These are phyloP conservation scores for Ulota crispa DNA, from an alignment of 225 moss, liverwort and hornwort genomes.

Conservation along the genomic window DNA sequence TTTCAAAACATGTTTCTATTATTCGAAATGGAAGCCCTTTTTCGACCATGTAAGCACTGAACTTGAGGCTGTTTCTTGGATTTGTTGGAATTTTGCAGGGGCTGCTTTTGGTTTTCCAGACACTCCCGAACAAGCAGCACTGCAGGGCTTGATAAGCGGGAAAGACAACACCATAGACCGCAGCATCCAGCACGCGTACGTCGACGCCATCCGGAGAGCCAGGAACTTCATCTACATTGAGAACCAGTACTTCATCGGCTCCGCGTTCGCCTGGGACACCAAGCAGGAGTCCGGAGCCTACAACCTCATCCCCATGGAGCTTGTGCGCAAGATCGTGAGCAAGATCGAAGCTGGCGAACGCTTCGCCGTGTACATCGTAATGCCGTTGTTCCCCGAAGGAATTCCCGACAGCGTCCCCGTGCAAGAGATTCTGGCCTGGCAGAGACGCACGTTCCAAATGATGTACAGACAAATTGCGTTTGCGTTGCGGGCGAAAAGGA, in stretches of 20 bases:
- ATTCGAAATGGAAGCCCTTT: not conserved
- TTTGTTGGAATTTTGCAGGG: conserved; percentile 21
- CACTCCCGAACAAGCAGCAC: conserved; percentile 49
- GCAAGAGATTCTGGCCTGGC: conserved; percentile 82
- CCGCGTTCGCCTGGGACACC: conserved; percentile 70
- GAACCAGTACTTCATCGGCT: conserved; percentile 94
- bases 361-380: conserved; percentile 72
- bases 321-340: conserved; percentile 82
- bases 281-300: conserved; percentile 51
- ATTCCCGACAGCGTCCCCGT: conserved; percentile 68
- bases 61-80: not conserved
- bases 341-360: conserved; percentile 85
- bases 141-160: conserved; percentile 70
- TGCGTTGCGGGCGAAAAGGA: conserved; percentile 50
- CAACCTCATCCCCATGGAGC: conserved; percentile 78
- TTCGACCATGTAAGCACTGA: not conserved
- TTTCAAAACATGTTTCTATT: not conserved
- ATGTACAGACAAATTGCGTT: conserved; percentile 74
- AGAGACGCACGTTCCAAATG: conserved; percentile 67
- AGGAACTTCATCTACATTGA: conserved; percentile 89
- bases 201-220: conserved; percentile 82
- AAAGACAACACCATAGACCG: conserved; percentile 88
- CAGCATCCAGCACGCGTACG: conserved; percentile 82
- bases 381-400: conserved; percentile 88
- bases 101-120: conserved; percentile 70